Conservation (phyloP, 2,329 filamentous ascomycete genomes). For the Aspergillus jensenii region DNA sequence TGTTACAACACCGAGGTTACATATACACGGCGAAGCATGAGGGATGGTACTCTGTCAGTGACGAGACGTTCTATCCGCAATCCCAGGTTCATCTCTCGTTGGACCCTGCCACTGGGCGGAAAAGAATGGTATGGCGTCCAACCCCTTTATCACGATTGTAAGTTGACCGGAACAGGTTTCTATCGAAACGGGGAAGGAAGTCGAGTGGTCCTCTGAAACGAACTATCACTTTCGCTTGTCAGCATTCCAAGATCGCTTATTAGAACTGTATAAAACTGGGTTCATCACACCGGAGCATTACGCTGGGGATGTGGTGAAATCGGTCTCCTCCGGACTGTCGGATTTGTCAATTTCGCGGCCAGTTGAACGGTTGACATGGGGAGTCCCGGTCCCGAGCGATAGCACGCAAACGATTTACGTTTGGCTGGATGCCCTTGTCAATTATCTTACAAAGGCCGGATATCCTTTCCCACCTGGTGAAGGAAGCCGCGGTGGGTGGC, state of each 20-base stretch:
- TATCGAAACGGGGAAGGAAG: slow-evolving; percentile 83
- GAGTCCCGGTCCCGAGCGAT: slow-evolving; percentile 84
- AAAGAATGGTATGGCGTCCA: slow-evolving; percentile 62
- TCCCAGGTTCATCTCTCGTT: slow-evolving; percentile 70
- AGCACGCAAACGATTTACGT: slow-evolving; percentile 90
- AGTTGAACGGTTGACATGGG: slow-evolving; percentile 75
- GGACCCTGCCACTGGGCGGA: slow-evolving; percentile 77
- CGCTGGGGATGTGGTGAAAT: slow-evolving; percentile 75
- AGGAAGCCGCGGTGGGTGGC: slow-evolving; percentile 71
- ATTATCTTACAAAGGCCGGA: slow-evolving; percentile 85
- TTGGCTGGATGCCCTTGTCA: slow-evolving; percentile 94
- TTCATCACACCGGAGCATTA: slow-evolving; percentile 73
- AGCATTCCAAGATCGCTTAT: slow-evolving; percentile 72
- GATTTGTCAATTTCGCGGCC: slow-evolving; percentile 91
- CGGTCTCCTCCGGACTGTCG: slow-evolving; percentile 74
- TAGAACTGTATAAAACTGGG: slow-evolving; percentile 76
- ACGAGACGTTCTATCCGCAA: slow-evolving; percentile 93
- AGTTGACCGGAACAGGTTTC: slow-evolving; percentile 52
- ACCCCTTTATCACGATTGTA: slow-evolving; percentile 4
- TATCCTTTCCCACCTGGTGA: slow-evolving; percentile 72
- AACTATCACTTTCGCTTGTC: slow-evolving; percentile 96
- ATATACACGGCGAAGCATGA: slow-evolving; percentile 85
- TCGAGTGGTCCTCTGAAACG: slow-evolving; percentile 89
- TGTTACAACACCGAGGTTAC: slow-evolving; percentile 71
- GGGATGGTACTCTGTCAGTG: slow-evolving; percentile 95